Evolutionary conservation across 345 rosid genomes (phyloP), one percentile per base, ranked within the genome.

Genomic region (Aethionema arabicum): DNA sequence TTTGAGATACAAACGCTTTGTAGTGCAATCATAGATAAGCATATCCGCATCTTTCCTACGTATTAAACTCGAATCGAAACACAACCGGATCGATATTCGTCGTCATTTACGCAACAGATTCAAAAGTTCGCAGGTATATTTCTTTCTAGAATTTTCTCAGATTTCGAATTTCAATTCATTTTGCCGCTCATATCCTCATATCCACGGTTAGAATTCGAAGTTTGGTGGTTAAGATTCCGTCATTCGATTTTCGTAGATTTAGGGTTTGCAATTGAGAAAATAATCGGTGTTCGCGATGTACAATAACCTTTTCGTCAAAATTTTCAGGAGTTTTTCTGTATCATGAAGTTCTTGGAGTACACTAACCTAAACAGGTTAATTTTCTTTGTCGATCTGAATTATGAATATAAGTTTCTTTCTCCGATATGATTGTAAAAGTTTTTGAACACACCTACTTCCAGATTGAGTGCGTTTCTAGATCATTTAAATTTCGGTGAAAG

Each of bases 321-420:
- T 32, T 31, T 31, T 33, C 32, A 32, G 52, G 52, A 51, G 6
- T 15, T 45, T 5, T 35, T 42, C 4, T 41, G 6, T 50, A 63
- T 29, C 60, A 90, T 90, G 97, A 90, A 90, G 89, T 85, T 83
- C 74, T 74, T 87, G 69, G 97, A 90, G 74, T 85, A 90, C 78
- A 87, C 95, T 39, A 88, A 92, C 36, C 66, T 87, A 4, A 90
- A 40, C 44, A 54, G 65, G 49, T 62, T 7, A 0, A 36, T 38
- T 44, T 6, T 46, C 11, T 4, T 11, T 45, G 33, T 10, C n/a
- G 40, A 31, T 31, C 43, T 41, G 33, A 48, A 41, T 41, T 49
- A 8, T 10, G 49, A 54, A 14, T 29, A 27, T 33, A 9, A 45
- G 41, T 7, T 14, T 63, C 14, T 21, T 12, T 8, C 6, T 35